Evolutionary conservation across 1,139 yeast genomes (phyloP).

Genomic region (Hyphopichia pseudoburtonii): DNA sequence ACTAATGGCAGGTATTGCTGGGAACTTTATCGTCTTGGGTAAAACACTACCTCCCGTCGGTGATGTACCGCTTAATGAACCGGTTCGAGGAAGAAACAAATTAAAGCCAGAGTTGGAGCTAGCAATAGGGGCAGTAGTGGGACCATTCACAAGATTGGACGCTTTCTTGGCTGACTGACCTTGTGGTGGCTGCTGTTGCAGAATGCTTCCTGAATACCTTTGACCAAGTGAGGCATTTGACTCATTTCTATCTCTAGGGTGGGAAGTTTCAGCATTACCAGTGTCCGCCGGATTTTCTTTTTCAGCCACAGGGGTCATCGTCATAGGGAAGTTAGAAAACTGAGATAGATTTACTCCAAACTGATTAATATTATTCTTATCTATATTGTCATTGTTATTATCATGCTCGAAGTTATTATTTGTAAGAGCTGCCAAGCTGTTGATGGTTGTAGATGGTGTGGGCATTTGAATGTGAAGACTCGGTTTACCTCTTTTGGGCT

Average conservation of each 20-base stretch:
- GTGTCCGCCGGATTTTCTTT: constrained; percentile 28
- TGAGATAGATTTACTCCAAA: constrained; percentile 62
- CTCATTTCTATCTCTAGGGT: constrained; percentile 18
- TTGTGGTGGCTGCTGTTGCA: neutral
- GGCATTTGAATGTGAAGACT: constrained; percentile 52
- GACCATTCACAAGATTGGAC: neutral
- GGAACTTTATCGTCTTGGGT: constrained; percentile 24
- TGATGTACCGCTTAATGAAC: constrained; percentile 13
- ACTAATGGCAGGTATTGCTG: constrained; percentile 37
- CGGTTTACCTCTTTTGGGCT: constrained; percentile 30
- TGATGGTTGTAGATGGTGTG: constrained; percentile 37
- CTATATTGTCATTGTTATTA: constrained; percentile 14
- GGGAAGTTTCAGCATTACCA: constrained; percentile 8
- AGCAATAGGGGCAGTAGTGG: constrained; percentile 1
- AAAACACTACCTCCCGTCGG: constrained; percentile 5
- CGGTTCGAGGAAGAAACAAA: constrained; percentile 16
- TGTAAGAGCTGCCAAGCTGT: constrained; percentile 38
- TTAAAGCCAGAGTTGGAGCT: constrained; percentile 8
- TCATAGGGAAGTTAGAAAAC: constrained; percentile 50
- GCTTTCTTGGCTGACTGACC: constrained; percentile 10
- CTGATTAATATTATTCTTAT: constrained; percentile 50
- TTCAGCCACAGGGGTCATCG: constrained; percentile 81
- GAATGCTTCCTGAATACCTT: constrained; percentile 3
- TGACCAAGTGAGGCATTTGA: constrained; percentile 8
- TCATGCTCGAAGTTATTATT: constrained; percentile 23